Percentiles rank a stretch among this genome's conserved stretches.
These are phyloP conservation scores for Aspergillus latus DNA, from an alignment of 2,329 filamentous ascomycete genomes.

Conservation along the genomic window DNA sequence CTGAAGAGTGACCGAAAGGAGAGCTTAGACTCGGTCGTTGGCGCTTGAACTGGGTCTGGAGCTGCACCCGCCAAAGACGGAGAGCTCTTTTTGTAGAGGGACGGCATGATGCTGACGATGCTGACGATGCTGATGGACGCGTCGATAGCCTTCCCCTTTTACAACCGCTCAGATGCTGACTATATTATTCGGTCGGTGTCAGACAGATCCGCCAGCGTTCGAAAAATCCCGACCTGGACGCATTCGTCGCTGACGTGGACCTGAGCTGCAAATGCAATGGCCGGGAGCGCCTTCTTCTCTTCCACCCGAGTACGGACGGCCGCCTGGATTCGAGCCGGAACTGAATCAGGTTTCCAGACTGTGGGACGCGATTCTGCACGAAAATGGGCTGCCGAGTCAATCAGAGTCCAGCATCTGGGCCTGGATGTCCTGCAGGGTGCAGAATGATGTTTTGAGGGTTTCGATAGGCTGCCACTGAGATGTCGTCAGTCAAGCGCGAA, in stretches of 20 bases:
- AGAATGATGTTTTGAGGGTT: background rate
- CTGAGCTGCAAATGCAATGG: background rate
- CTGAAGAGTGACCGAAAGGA: background rate
- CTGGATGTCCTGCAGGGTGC: background rate
- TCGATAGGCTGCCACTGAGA: background rate
- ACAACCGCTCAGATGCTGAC: no score
- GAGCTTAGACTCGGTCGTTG: background rate
- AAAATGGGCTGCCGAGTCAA: background rate
- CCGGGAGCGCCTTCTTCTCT: background rate
- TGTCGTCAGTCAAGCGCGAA: background rate
- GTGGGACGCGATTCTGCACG: background rate
- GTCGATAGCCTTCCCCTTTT: no score
- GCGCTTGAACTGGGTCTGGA: background rate
- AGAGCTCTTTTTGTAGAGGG: background rate
- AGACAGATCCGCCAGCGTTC: no score
- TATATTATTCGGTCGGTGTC: no score
- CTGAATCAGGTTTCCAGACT: background rate
- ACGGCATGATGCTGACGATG: background rate
- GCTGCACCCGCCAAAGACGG: no score
- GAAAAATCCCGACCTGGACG: no score
- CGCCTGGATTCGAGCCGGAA: background rate
- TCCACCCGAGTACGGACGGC: background rate
- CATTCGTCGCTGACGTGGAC: no score
- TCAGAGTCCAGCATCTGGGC: background rate
- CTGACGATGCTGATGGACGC: no score